Base-by-base conservation (phyloP, 257 asterid species). In the Scutellaria baicalensis region DNA sequence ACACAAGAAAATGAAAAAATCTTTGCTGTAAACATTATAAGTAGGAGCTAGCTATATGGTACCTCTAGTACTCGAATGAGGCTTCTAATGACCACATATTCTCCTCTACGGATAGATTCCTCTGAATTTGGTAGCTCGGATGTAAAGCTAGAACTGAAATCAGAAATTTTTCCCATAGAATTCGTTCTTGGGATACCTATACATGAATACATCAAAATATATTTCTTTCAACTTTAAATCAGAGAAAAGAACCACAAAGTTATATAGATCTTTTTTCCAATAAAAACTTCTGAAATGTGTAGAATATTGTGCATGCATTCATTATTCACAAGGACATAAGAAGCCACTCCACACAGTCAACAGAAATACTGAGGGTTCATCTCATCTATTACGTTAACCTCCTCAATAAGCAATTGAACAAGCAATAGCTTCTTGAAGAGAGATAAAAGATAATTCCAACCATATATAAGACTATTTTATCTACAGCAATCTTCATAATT, bases 61-160 rank as follows among this genome's bases (percentile, higher is more conserved):
- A 93, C 98, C 96, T 93, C 98, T 67, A 93, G 78, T 75, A 93
- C 98, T 72, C 98, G 89, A 76, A 89, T 88, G 79, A 93, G 88
- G 82, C 98, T 93, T 84, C 98, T 86, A 80, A 93, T 89, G 71
- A 90, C 97, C 58, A 92, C 75, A 84, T 93, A 93, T 79, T 93
- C 98, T 77, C 98, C 98, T 82, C 93, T 85, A 64, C 86, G 94
- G 69, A 90, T 83, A 68, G 97, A 85, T 81, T 90, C 98, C 78
- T 88, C 96, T 9, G 92, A 83, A 83, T 84, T 87, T 47, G 92
- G 87, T 64, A 85, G 71, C 75, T 83, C 90, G 11, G 83, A 83
- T 73, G 79, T 75, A 59, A 87, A 79, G 75, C 81, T 83, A 39
- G 92, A 79, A 73, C 80, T 71, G 75, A 85, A 85, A 72, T 86